Evolutionary conservation across 1,284 basidiomycete species (phyloP), one percentile per base, ranked within the genome.

Genomic region (Chalciporus sp.): DNA sequence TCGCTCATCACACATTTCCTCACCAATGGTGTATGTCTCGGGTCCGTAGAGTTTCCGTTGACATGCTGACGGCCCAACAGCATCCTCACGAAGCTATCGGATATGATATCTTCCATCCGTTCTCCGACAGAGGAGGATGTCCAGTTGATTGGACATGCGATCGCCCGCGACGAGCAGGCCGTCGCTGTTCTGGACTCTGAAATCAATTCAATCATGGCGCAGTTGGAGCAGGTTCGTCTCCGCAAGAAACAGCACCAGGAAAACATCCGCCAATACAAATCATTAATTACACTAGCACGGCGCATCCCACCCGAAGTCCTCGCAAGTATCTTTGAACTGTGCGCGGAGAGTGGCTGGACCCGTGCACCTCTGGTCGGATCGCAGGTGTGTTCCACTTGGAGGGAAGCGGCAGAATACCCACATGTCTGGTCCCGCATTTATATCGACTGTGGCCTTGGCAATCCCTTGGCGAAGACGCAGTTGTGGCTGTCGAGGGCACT

Each of bases 351-450:
- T 46, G 80, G 80, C 11, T 85, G 81, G 79, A 78, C 77, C 17
- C 75, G 76, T 20, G 82, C 78, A 10, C 84, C 84, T 14, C 64
- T 86, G 17, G 72, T 76, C 42, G 76, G 76, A 41, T 85, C 83
- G 12, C 81, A 84, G 48, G 83, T 86, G 33, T 87, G 83, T 60
- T 75, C 78, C 3, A 71, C 78, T 51, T 88, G 85, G 85, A 75
- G 83, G 49, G 74, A 72, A 58, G 83, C 82, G 0, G 74, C 81
- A 6, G 68, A 66, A 47, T 71, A 74, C 31, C 81, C 84, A 23
- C 71, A 74, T 20, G 76, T 85, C 28, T 87, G 85, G 85, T 82
- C 82, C 5, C 72, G 79, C 58, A 59, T 86, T 49, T 80, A 82
- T 55, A 71, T 84, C 41, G 74, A 83, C 58, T 74, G 75, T 52